phyloP scores from a whole-genome alignment of 2,329 filamentous ascomycete species.

The Celoporthe dispersa region DNA sequence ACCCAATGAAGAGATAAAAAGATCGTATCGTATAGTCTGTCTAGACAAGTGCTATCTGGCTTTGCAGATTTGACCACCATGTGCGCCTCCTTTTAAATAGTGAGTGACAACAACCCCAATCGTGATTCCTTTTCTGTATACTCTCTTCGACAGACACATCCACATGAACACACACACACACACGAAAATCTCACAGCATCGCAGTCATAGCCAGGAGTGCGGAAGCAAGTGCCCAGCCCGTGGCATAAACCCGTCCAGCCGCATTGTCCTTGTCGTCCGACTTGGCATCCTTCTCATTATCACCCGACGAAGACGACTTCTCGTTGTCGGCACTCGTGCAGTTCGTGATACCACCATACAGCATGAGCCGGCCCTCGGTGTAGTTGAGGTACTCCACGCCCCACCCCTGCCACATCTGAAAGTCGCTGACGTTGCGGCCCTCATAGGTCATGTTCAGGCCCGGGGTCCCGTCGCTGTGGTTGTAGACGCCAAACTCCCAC shows the following conservation, averaged over 20 bases:
- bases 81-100: neutral
- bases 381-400: slow-evolving; percentile 5
- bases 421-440: slow-evolving; percentile 7
- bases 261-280: slow-evolving; percentile 3
- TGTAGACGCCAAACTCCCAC: slow-evolving; percentile 11
- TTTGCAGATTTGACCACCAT: neutral
- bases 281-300: neutral
- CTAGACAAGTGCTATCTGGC: neutral
- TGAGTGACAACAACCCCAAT: neutral
- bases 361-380: neutral
- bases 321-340: slow-evolving; percentile 9
- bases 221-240: neutral
- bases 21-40: neutral
- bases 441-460: slow-evolving; percentile 11
- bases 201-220: neutral
- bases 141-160: neutral
- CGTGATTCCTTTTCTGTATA: neutral
- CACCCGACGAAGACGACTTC: neutral
- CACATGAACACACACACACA: neutral
- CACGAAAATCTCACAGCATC: neutral
- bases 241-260: neutral
- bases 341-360: slow-evolving; percentile 15
- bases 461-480: neutral
- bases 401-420: neutral
- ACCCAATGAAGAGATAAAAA: neutral